These are phyloP conservation scores for Bathelium albidoporum DNA, from an alignment of 495 filamentous ascomycete species.

Conservation along the genomic window DNA sequence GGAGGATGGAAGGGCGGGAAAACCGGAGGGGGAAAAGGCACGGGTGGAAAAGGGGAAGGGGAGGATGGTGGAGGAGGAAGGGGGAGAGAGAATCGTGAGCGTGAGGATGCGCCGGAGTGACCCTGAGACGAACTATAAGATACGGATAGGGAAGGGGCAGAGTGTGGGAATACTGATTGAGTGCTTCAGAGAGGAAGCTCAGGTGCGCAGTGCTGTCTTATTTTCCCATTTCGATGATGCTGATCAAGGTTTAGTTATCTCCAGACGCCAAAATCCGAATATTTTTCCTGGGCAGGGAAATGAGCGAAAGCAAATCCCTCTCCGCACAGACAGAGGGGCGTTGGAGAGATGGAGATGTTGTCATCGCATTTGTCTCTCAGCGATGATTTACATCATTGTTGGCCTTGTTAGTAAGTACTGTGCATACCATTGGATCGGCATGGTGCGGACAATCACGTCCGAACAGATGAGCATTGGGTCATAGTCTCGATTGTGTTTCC, in stretches of 20 bases:
- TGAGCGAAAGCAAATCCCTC: slow-evolving; percentile 56
- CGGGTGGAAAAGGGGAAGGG: slow-evolving; percentile 53
- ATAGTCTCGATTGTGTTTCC: neutral
- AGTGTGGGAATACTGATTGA: slow-evolving; percentile 52
- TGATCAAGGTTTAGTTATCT: slow-evolving; percentile 50
- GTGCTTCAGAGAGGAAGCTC: slow-evolving; percentile 49
- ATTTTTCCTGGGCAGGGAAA: slow-evolving; percentile 67
- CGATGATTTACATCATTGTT: neutral
- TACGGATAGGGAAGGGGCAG: slow-evolving; percentile 19
- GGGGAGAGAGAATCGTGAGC: slow-evolving; percentile 17
- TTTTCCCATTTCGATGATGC: slow-evolving; percentile 23
- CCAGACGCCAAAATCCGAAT: slow-evolving; percentile 51
- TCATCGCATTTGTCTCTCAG: slow-evolving; percentile 70
- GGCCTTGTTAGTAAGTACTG: neutral
- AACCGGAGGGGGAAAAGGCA: slow-evolving; percentile 39
- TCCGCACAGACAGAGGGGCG: slow-evolving; percentile 43
- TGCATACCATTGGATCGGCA: neutral
- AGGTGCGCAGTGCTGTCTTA: slow-evolving; percentile 47
- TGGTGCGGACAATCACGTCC: neutral
- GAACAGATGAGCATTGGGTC: neutral
- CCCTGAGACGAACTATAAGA: slow-evolving; percentile 8
- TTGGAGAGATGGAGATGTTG: slow-evolving; percentile 63
- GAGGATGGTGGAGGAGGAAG: slow-evolving; percentile 21
- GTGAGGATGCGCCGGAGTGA: slow-evolving; percentile 20
- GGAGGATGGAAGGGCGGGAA: slow-evolving; percentile 15